phyloP scores from a whole-genome alignment of 2,329 filamentous ascomycete genomes.

The Pseudogymnoascus destructans region DNA sequence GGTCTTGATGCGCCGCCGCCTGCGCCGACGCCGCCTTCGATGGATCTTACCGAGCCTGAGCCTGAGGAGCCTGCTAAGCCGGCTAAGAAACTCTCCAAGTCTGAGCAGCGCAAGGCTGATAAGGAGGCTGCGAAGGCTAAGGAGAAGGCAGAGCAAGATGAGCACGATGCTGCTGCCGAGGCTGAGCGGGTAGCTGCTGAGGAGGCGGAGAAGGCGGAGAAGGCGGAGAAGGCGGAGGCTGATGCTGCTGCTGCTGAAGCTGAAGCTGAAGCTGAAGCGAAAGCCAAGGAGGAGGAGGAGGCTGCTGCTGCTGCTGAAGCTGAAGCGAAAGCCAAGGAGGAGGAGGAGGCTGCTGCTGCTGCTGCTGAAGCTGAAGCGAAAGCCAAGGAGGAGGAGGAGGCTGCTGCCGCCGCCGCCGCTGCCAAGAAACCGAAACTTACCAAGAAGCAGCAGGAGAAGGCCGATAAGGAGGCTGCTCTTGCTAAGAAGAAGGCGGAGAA shows the following conservation, averaged over 20 bases:
- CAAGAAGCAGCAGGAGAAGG: constrained; percentile 36
- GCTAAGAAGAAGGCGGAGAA: constrained; percentile 27
- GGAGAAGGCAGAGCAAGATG: constrained; percentile 26
- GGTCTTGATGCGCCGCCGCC: constrained; percentile 34
- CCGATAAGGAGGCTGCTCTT: constrained; percentile 29
- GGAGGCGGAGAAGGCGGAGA: constrained; percentile 16
- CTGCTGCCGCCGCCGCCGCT: constrained; percentile 14
- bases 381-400: constrained; percentile 22
- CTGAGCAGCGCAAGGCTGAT: constrained; percentile 39
- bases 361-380: constrained; percentile 12
- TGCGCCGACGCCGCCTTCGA: constrained; percentile 35
- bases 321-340: constrained; percentile 21
- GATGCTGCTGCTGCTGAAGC: constrained; percentile 21
- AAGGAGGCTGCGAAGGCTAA: constrained; percentile 31
- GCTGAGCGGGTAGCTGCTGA: constrained; percentile 9
- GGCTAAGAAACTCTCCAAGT: constrained; percentile 33
- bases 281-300: too few relatives aligned
- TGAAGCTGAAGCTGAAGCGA: too few relatives aligned
- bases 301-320: constrained; percentile 24
- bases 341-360: constrained; percentile 19
- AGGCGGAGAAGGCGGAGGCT: constrained; percentile 18
- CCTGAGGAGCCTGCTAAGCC: constrained; percentile 26
- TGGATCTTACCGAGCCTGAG: constrained; percentile 35
- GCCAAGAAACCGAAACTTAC: constrained; percentile 12
- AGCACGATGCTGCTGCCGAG: constrained; percentile 21